Evolutionary conservation across 306 rosid genomes (phyloP).

Genomic region (Malus asiatica): DNA sequence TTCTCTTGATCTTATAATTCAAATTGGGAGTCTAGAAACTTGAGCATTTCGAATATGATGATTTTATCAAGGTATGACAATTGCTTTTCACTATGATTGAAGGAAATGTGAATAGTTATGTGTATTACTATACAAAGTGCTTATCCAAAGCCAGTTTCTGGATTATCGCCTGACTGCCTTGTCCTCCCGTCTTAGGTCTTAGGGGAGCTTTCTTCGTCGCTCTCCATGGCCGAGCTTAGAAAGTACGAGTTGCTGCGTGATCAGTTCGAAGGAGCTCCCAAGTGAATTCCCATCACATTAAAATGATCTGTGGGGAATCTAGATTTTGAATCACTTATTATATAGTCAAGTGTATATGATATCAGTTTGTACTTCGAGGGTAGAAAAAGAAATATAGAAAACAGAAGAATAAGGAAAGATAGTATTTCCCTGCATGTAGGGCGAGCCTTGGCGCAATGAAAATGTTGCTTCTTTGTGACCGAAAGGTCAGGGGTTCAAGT

Average conservation of each 20-base stretch:
- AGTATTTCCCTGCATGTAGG: no score
- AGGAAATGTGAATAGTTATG: background rate
- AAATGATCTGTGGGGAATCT: background rate
- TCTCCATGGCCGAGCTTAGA: constrained; percentile 62
- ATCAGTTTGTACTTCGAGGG: background rate
- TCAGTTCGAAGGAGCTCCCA: constrained; percentile 80
- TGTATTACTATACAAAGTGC: background rate
- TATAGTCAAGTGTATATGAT: background rate
- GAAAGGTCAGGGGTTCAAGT: no score
- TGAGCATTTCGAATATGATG: constrained; percentile 15
- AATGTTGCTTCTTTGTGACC: no score
- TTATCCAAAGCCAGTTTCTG: background rate
- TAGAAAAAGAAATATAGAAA: background rate
- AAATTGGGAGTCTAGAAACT: background rate
- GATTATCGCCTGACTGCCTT: constrained; percentile 7
- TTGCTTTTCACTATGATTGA: background rate
- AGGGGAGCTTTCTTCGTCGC: constrained; percentile 64
- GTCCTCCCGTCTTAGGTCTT: constrained; percentile 49
- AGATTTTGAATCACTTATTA: background rate
- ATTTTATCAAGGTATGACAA: constrained; percentile 67
- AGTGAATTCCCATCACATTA: constrained; percentile 21
- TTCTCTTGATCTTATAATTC: background rate
- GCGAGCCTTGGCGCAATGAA: no score
- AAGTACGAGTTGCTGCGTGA: constrained; percentile 76
- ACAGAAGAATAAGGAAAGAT: background rate